Evolutionary conservation across 2,329 filamentous ascomycete genomes (phyloP).

Genomic region (Fusarium sp.): DNA sequence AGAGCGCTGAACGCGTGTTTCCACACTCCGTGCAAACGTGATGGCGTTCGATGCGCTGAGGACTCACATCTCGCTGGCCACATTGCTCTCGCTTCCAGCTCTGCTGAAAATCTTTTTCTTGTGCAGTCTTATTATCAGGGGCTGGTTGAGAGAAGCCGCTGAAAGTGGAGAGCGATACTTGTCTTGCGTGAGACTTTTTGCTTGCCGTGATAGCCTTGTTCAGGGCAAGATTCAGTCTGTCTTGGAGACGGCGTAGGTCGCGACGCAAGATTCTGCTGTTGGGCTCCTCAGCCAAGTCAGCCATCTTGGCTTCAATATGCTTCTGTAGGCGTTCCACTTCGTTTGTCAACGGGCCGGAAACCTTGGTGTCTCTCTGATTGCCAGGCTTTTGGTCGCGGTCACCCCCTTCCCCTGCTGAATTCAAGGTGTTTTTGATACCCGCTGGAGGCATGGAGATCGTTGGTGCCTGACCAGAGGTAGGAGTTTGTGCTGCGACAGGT

Average conservation of each 20-base stretch:
- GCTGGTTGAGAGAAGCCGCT: constrained; percentile 4
- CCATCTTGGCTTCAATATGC: constrained; percentile 42
- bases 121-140: not conserved
- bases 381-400: not conserved
- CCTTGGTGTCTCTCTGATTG: not conserved
- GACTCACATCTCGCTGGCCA: constrained; percentile 31
- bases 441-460: not conserved
- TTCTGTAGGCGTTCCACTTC: constrained; percentile 44
- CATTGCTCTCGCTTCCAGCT: not conserved
- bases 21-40: constrained; percentile 54
- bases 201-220: constrained; percentile 40
- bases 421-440: not conserved
- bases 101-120: not conserved
- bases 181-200: not conserved
- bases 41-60: constrained; percentile 32
- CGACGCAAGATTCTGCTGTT: constrained; percentile 35
- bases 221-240: constrained; percentile 44
- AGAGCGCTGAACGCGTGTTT: constrained; percentile 47
- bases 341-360: constrained; percentile 22
- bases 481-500: not conserved
- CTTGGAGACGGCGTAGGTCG: constrained; percentile 43
- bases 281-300: constrained; percentile 40
- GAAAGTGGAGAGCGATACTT: not conserved
- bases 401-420: not conserved
- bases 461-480: not conserved